Evolutionary conservation across 1,139 yeast species (phyloP).

Genomic region (Lodderomyces pseudojiufengensis): DNA sequence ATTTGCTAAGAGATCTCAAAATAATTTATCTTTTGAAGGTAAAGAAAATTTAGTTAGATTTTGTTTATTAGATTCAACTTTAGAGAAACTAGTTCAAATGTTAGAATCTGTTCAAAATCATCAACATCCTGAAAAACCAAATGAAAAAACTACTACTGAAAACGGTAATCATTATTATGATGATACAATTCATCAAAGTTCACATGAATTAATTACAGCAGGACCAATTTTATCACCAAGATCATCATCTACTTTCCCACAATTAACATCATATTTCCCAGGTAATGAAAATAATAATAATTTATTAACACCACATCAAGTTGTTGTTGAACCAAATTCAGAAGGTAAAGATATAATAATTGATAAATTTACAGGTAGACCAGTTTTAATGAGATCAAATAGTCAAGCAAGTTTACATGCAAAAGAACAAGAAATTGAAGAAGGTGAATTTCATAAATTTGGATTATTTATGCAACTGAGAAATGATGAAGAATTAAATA

Average conservation of each 20-base stretch:
- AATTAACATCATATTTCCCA: slow-evolving; percentile 6
- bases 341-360: slow-evolving; percentile 55
- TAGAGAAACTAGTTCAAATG: slow-evolving; percentile 41
- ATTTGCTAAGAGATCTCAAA: slow-evolving; percentile 34
- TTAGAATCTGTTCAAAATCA: slow-evolving; percentile 28
- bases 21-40: slow-evolving; percentile 40
- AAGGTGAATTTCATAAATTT: slow-evolving; percentile 86
- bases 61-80: slow-evolving; percentile 41
- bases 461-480: slow-evolving; percentile 71
- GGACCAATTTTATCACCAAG: slow-evolving; percentile 54
- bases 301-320: slow-evolving; percentile 59
- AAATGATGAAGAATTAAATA: slow-evolving; percentile 12
- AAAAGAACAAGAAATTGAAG: slow-evolving; percentile 79
- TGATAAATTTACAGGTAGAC: slow-evolving; percentile 68
- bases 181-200: slow-evolving; percentile 40
- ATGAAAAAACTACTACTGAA: slow-evolving; percentile 5
- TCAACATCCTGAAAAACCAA: slow-evolving; percentile 11
- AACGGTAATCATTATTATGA: not conserved
- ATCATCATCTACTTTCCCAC: slow-evolving; percentile 18
- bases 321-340: slow-evolving; percentile 57
- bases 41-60: slow-evolving; percentile 42
- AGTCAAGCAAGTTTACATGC: slow-evolving; percentile 68
- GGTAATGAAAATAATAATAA: slow-evolving; percentile 16
- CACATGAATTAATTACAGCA: slow-evolving; percentile 48
- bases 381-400: slow-evolving; percentile 59